phyloP scores from a whole-genome alignment of 176 grass and related monocot genomes.

The Zoysia pacifica region DNA sequence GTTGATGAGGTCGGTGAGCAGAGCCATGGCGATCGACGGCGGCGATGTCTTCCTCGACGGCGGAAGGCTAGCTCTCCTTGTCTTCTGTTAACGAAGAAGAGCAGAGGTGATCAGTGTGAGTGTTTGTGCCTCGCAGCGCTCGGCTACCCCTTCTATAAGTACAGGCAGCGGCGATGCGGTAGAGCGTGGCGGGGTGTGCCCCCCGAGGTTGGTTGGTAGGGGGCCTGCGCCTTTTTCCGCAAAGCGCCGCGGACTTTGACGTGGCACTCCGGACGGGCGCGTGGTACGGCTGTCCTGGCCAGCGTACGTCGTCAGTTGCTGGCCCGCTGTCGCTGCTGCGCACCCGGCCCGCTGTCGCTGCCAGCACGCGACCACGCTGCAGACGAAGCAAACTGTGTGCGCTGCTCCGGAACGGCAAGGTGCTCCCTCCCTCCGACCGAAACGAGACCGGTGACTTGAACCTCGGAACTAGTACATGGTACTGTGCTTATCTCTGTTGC shows the following conservation, averaged over 20 bases:
- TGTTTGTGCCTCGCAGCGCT: neutral
- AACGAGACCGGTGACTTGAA: neutral
- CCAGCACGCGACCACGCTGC: neutral
- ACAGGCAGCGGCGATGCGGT: slow-evolving; percentile 14
- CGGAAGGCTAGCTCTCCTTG: neutral
- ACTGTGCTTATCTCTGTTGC: no score
- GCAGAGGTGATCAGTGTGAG: neutral
- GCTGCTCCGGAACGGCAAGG: neutral
- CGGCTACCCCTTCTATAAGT: neutral
- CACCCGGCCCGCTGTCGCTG: neutral
- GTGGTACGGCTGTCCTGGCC: slow-evolving; percentile 19
- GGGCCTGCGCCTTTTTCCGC: neutral
- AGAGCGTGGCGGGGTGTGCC: no score
- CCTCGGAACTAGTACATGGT: neutral
- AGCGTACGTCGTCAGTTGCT: neutral
- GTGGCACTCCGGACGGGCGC: neutral
- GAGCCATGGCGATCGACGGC: slow-evolving; percentile 35
- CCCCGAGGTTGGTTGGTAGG: neutral
- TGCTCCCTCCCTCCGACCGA: neutral
- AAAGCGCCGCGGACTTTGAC: neutral
- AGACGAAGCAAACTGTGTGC: neutral
- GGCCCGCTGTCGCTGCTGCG: neutral
- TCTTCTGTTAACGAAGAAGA: neutral
- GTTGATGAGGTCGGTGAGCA: slow-evolving; percentile 51
- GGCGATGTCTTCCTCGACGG: neutral